Evolutionary conservation across 306 rosid species (phyloP).

Genomic region (Vigna reflexopilosa): DNA sequence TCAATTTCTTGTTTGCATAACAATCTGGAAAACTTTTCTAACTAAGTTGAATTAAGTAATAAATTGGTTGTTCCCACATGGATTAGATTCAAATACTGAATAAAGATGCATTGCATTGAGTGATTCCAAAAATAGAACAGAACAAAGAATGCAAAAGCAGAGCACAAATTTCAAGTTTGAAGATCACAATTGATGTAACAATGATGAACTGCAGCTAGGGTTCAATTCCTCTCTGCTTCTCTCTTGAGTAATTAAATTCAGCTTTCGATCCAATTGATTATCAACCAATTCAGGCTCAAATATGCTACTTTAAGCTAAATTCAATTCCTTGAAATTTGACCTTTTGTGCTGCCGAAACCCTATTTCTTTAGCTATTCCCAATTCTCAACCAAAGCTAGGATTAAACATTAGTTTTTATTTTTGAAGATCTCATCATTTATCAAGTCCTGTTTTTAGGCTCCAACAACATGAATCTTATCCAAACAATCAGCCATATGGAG

Average conservation of each 20-base stretch:
- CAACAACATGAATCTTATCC: not conserved
- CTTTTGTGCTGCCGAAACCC: not conserved
- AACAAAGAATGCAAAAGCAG: not conserved
- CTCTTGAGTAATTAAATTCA: not conserved
- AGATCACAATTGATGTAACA: not conserved
- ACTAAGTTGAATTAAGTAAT: not conserved
- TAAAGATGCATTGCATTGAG: not conserved
- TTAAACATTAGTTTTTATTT: not conserved
- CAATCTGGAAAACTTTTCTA: not conserved
- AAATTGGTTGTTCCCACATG: not conserved
- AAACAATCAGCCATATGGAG: too few relatives aligned
- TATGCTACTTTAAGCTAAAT: not conserved
- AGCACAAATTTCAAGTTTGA: not conserved
- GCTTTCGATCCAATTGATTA: not conserved
- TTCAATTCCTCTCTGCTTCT: not conserved
- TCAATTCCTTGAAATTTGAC: not conserved
- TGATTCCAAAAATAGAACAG: not conserved
- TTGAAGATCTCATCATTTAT: not conserved
- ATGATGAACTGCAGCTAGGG: not conserved
- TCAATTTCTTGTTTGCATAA: constrained; percentile 7
- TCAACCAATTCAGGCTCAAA: not conserved
- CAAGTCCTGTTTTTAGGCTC: not conserved
- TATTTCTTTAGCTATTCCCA: not conserved
- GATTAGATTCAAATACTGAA: not conserved
- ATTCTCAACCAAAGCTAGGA: not conserved